phyloP scores from a whole-genome alignment of 2,329 filamentous ascomycete genomes.

The Hymenoscyphus fructigenus region DNA sequence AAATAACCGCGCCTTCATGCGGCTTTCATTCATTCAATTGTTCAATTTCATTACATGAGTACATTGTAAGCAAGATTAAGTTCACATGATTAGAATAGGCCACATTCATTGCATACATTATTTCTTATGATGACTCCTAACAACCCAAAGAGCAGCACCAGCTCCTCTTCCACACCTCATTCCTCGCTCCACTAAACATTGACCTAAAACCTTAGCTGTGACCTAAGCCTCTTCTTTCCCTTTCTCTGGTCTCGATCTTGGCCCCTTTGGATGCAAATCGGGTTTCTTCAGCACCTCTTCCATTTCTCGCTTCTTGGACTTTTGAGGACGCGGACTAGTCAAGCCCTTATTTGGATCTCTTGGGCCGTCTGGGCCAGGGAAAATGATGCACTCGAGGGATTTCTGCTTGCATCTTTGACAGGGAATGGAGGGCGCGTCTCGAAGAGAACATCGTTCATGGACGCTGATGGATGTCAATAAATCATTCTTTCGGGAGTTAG shows the following conservation, averaged over 20 bases:
- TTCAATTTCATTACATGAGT: too few relatives aligned
- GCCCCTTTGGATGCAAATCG: not conserved
- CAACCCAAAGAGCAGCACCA: too few relatives aligned
- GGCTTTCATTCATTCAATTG: too few relatives aligned
- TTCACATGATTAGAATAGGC: too few relatives aligned
- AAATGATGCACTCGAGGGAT: not conserved
- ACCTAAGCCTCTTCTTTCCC: not conserved
- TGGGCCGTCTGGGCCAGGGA: not conserved
- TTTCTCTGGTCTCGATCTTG: not conserved
- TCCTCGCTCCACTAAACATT: too few relatives aligned
- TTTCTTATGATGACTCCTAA: too few relatives aligned
- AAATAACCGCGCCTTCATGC: too few relatives aligned
- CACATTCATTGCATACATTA: too few relatives aligned
- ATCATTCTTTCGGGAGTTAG: not conserved
- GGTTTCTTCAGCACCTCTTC: not conserved
- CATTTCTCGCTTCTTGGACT: not conserved
- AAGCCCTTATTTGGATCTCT: not conserved
- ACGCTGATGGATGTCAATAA: not conserved
- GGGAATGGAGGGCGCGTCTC: not conserved
- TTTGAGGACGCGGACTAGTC: not conserved
- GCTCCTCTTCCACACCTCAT: not conserved
- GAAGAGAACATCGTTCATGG: constrained; percentile 2
- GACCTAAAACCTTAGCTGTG: too few relatives aligned
- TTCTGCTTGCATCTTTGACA: not conserved
- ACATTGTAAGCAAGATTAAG: too few relatives aligned